Percentiles rank a stretch among this genome's conserved stretches.
Evolutionary conservation across 805 yeast species (phyloP).

Genomic region (Candida arabinofermentans): DNA sequence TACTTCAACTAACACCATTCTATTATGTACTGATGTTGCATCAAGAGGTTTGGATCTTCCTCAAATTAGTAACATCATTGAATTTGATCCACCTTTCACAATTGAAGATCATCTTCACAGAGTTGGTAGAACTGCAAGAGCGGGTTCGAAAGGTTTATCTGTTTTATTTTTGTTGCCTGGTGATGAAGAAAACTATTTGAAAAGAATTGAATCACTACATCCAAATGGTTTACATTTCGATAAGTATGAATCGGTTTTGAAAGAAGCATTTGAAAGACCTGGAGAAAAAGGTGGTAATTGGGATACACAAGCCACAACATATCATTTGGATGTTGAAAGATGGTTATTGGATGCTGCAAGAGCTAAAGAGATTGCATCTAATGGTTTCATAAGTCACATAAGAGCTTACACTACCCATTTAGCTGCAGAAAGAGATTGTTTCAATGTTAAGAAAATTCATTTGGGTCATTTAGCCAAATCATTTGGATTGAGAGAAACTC

Average conservation of each 20-base stretch:
- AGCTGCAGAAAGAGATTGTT: conserved; percentile 68
- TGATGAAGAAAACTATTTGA: conserved; percentile 78
- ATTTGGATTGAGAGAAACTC: conserved; percentile 92
- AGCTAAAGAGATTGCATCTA: conserved; percentile 62
- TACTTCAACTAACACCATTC: conserved; percentile 41
- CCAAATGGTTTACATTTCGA: conserved; percentile 40
- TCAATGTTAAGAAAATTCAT: conserved; percentile 80
- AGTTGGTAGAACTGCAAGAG: conserved; percentile 97
- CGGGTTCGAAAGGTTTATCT: conserved; percentile 83
- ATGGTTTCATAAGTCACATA: conserved; percentile 83
- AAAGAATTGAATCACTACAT: conserved; percentile 55
- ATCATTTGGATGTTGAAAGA: conserved; percentile 89
- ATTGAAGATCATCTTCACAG: conserved; percentile 94
- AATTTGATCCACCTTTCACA: conserved; percentile 92
- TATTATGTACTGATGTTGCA: conserved; percentile 97
- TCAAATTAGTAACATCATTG: conserved; percentile 77
- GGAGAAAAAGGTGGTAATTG: conserved; percentile 43
- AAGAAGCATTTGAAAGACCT: conserved; percentile 25
- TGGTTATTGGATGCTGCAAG: conserved; percentile 70
- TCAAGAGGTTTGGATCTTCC: conserved; percentile 95
- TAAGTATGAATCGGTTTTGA: conserved; percentile 41
- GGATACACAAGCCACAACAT: conserved; percentile 95
- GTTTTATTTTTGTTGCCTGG: conserved; percentile 82
- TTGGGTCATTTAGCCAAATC: conserved; percentile 95
- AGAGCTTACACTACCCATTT: conserved; percentile 97